A percentile compares a stretch with the other conserved stretches of the same genome.
Conservation (phyloP, 352 stramenopile species). For the Phytophthora pini region DNA sequence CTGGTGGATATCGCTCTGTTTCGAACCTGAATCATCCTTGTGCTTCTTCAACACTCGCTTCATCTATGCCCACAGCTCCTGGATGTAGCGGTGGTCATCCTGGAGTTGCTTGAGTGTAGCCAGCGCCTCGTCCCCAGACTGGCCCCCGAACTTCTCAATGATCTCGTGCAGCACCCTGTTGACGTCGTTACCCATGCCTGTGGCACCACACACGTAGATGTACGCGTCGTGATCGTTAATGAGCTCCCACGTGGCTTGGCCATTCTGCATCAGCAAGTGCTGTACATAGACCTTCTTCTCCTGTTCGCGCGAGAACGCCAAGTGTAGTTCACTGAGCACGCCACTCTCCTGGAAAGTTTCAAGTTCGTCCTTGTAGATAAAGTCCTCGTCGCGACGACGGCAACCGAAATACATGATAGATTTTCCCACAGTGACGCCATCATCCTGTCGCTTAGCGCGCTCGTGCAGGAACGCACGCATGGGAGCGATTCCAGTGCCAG, state of each 20-base stretch:
- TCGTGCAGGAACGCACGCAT: constrained; percentile 98
- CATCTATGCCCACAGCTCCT: constrained; percentile 95
- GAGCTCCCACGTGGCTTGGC: constrained; percentile 65
- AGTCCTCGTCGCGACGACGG: constrained; percentile 85
- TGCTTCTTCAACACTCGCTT: constrained; percentile 3
- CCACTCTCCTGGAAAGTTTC: constrained; percentile 82
- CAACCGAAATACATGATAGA: constrained; percentile 96
- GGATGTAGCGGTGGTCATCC: constrained; percentile 91
- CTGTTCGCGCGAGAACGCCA: constrained; percentile 96
- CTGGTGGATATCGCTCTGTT: constrained; percentile 9
- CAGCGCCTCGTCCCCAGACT: constrained; percentile 65
- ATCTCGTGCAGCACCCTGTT: constrained; percentile 92
- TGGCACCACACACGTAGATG: constrained; percentile 98
- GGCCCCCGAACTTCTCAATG: constrained; percentile 68
- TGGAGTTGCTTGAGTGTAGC: constrained; percentile 92
- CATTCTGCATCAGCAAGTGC: constrained; percentile 91
- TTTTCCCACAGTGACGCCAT: constrained; percentile 66
- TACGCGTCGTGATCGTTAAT: constrained; percentile 73
- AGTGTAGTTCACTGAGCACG: constrained; percentile 90
- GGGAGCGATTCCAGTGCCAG: constrained; percentile 97
- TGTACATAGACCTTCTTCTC: constrained; percentile 98
- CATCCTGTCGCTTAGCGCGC: constrained; percentile 76
- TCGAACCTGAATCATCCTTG: constrained; percentile 8
- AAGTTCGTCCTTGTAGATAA: constrained; percentile 94
- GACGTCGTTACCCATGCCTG: constrained; percentile 97